These are phyloP conservation scores for Chlamydomonas reinhardtii DNA, from an alignment of 163 green algal genomes.

Conservation along the genomic window DNA sequence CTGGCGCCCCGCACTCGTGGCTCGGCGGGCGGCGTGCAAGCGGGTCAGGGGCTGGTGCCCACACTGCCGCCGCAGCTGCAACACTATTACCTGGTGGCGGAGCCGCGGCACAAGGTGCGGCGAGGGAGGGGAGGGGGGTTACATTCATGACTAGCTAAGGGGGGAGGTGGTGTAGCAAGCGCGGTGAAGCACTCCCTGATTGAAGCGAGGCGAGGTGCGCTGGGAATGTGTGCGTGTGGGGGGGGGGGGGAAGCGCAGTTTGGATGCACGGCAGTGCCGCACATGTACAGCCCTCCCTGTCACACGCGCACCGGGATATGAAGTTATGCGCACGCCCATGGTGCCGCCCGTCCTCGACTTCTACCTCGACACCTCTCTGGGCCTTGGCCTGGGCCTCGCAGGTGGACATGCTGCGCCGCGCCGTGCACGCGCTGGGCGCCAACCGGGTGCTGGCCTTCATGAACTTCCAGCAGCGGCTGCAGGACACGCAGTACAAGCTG, in stretches of 20 bases:
- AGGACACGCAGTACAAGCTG: conserved; percentile 87
- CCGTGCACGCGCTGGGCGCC: conserved; percentile 86
- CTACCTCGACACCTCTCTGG: no score
- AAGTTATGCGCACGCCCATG: no score
- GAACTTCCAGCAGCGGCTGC: conserved; percentile 93
- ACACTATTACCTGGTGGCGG: conserved; percentile 78
- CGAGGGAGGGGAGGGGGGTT: not conserved
- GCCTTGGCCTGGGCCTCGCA: not conserved
- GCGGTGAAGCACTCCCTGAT: no score
- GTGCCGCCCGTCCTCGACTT: no score
- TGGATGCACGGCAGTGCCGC: no score
- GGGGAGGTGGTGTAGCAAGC: not conserved
- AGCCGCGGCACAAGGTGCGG: conserved; percentile 62
- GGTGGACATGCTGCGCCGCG: conserved; percentile 79
- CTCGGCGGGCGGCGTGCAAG: conserved; percentile 74
- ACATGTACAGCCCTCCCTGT: no score
- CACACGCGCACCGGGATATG: no score
- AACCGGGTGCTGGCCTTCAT: conserved; percentile 94
- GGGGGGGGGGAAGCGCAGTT: no score
- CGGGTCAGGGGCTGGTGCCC: conserved; percentile 53
- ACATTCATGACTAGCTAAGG: no score
- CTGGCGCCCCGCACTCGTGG: conserved; percentile 52
- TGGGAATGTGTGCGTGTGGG: no score
- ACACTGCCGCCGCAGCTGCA: conserved; percentile 84
- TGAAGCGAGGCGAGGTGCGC: no score